phyloP scores from a whole-genome alignment of 2,329 filamentous ascomycete species.

The Penicillium janthinellum region DNA sequence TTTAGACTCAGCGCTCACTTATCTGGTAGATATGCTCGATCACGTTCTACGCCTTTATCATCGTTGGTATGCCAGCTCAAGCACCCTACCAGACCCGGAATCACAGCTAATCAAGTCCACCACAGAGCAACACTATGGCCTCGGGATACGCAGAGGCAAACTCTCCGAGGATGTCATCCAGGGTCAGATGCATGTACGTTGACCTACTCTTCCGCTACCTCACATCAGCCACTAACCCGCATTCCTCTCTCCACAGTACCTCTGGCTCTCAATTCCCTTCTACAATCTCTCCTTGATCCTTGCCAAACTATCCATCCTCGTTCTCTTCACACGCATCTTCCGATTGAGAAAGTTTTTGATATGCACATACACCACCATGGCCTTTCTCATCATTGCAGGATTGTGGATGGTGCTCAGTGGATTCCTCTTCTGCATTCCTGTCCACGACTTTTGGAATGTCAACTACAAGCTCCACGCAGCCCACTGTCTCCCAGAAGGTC shows the following conservation, averaged over 20 bases:
- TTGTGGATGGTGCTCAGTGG: slow-evolving; percentile 34
- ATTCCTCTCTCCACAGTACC: slow-evolving; percentile 17
- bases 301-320: slow-evolving; percentile 35
- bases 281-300: slow-evolving; percentile 38
- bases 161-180: slow-evolving; percentile 8
- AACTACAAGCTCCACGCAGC: background rate
- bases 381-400: slow-evolving; percentile 23
- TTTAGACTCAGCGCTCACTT: background rate
- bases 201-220: too few species aligned
- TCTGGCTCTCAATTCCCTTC: slow-evolving; percentile 37
- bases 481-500: slow-evolving; percentile 24
- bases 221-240: background rate
- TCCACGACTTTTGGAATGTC: slow-evolving; percentile 29
- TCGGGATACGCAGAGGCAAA: slow-evolving; percentile 16
- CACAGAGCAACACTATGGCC: slow-evolving; percentile 26
- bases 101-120: slow-evolving; percentile 1
- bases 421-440: slow-evolving; percentile 31
- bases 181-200: slow-evolving; percentile 28
- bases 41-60: slow-evolving; percentile 11
- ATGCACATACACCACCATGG: slow-evolving; percentile 20
- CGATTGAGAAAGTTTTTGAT: slow-evolving; percentile 22
- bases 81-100: background rate
- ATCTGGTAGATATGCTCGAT: slow-evolving; percentile 9
- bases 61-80: slow-evolving; percentile 16
- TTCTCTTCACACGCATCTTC: slow-evolving; percentile 39